Conservation (phyloP, 2,329 filamentous ascomycete species). For the Aspergillus puulaauensis region DNA sequence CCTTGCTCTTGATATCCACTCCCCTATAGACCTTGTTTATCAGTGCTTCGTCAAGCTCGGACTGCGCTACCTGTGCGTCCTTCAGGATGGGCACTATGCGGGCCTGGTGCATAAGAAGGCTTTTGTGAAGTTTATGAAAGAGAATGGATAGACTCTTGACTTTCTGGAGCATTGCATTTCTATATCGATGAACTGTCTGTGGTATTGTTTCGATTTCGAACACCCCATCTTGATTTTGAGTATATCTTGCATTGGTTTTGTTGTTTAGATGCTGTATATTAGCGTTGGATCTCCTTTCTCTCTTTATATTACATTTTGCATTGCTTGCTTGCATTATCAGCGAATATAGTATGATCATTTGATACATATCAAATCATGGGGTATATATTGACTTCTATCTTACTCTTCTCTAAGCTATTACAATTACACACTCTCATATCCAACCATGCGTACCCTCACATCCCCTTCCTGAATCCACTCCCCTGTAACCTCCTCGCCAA, state of each 20-base stretch:
- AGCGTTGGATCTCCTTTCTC: background rate
- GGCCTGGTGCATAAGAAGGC: conserved; percentile 97
- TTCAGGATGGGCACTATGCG: conserved; percentile 78
- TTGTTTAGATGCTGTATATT: conserved; percentile 1
- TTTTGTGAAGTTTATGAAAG: conserved; percentile 91
- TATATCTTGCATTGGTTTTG: background rate
- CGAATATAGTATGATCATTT: background rate
- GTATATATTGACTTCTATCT: background rate
- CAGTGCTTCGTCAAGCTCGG: conserved; percentile 96
- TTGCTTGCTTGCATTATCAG: conserved; percentile 2
- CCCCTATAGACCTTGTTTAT: conserved; percentile 91
- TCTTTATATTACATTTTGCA: background rate
- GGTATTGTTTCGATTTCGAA: background rate
- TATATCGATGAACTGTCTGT: background rate
- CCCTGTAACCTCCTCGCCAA: conserved; percentile 40
- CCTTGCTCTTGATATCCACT: conserved; percentile 81
- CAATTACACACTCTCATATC: conserved; percentile 37
- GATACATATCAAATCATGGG: background rate
- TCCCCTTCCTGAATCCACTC: conserved; percentile 51
- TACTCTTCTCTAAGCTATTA: background rate
- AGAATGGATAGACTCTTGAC: conserved; percentile 51
- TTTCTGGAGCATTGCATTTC: background rate
- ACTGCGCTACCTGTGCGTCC: conserved; percentile 85
- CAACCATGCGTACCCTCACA: conserved; percentile 50
- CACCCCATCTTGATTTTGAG: background rate